Conservation (phyloP, 306 rosid genomes). For the Aeschynomene evenia region DNA sequence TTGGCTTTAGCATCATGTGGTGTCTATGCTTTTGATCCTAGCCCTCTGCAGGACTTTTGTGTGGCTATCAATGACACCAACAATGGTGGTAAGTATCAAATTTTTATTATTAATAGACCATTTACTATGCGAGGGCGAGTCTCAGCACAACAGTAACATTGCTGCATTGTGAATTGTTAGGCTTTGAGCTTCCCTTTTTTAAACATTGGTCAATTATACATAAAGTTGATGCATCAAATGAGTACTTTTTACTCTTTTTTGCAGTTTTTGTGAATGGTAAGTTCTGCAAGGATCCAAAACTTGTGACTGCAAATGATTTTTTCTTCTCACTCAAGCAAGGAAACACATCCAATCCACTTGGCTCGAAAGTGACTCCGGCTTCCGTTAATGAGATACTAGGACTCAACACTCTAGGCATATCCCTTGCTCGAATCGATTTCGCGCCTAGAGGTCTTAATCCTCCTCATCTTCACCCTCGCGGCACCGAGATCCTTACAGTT, state of each 20-base stretch:
- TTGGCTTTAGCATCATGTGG: conserved; percentile 3
- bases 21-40: conserved; percentile 36
- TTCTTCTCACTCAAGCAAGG: conserved; percentile 20
- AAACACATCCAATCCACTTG: conserved; percentile 20
- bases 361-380: not conserved
- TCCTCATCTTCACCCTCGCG: conserved; percentile 23
- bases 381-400: conserved; percentile 2
- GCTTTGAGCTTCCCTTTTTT: too few species aligned
- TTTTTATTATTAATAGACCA: too few species aligned
- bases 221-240: not conserved
- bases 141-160: too few species aligned
- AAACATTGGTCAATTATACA: too few species aligned
- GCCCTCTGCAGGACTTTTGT: conserved; percentile 36
- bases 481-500: conserved; percentile 23
- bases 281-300: conserved; percentile 40
- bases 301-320: conserved; percentile 21
- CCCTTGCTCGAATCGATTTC: conserved; percentile 20
- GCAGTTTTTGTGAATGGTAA: conserved; percentile 44
- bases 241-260: not conserved
- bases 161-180: too few species aligned
- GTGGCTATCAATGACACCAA: conserved; percentile 32
- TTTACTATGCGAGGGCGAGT: too few species aligned
- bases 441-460: conserved; percentile 12
- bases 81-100: not conserved
- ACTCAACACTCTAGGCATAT: conserved; percentile 24